These are phyloP conservation scores for Beauveria sp. DNA, from an alignment of 2,329 filamentous ascomycete species.

Conservation along the genomic window DNA sequence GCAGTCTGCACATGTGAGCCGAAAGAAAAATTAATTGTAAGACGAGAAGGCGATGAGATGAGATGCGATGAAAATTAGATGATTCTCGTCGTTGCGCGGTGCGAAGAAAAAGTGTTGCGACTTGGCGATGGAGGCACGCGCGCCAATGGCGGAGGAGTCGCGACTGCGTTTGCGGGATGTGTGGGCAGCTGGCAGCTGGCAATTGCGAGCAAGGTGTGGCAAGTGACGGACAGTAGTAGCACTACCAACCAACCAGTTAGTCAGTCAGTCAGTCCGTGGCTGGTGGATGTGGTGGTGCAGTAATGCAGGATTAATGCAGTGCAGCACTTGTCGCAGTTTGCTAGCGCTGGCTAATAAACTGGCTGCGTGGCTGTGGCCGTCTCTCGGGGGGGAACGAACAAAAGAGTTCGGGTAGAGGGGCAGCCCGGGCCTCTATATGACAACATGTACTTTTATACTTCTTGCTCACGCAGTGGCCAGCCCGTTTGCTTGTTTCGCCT, in stretches of 20 bases:
- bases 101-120: not conserved
- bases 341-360: not conserved
- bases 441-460: slow-evolving; percentile 16
- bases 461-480: slow-evolving; percentile 8
- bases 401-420: slow-evolving; percentile 11
- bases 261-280: not conserved
- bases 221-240: not conserved
- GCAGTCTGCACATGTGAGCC: not conserved
- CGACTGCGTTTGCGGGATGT: not conserved
- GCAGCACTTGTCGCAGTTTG: not conserved
- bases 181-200: not conserved
- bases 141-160: slow-evolving; percentile 9
- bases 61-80: not conserved
- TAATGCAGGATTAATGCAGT: not conserved
- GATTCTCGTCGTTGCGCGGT: not conserved
- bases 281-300: not conserved
- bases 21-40: not conserved
- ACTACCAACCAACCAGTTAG: too few species aligned
- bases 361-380: not conserved
- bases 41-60: not conserved
- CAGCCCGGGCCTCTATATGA: slow-evolving; percentile 14
- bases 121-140: not conserved
- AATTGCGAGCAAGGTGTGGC: not conserved
- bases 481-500: slow-evolving; percentile 11
- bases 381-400: slow-evolving; percentile 1